phyloP scores from a whole-genome alignment of 768 basidiomycete species.

The Boletus sp. region DNA sequence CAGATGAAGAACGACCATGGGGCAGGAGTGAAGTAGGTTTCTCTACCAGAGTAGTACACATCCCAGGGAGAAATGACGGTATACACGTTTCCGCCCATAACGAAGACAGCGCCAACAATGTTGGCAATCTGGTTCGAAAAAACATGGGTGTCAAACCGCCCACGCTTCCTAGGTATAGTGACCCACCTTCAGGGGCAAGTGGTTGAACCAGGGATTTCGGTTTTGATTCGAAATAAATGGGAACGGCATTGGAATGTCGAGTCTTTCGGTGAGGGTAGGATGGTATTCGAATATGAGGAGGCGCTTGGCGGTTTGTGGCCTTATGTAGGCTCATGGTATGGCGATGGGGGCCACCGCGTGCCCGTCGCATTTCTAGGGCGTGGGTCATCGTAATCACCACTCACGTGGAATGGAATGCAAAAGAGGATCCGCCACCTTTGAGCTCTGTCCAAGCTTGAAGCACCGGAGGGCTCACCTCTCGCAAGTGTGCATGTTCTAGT shows the following conservation, averaged over 20 bases:
- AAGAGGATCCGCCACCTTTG: background rate
- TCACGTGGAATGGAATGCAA: slow-evolving; percentile 24
- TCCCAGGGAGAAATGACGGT: slow-evolving; percentile 54
- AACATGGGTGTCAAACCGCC: slow-evolving; percentile 4
- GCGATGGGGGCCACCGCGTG: slow-evolving; percentile 21
- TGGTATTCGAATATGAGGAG: slow-evolving; percentile 13
- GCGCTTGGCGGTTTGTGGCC: slow-evolving; percentile 11
- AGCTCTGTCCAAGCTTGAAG: slow-evolving; percentile 7
- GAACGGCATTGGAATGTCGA: slow-evolving; percentile 21
- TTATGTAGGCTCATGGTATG: slow-evolving; percentile 26
- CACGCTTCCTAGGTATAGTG: background rate
- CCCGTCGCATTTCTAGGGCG: slow-evolving; percentile 25
- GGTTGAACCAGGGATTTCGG: slow-evolving; percentile 43
- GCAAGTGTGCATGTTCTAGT: background rate
- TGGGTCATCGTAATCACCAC: slow-evolving; percentile 7
- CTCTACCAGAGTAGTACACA: slow-evolving; percentile 47
- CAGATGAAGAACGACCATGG: slow-evolving; percentile 63
- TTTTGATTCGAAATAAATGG: slow-evolving; percentile 18
- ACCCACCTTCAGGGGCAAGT: slow-evolving; percentile 53
- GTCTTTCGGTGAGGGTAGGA: slow-evolving; percentile 6
- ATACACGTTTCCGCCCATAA: slow-evolving; percentile 62
- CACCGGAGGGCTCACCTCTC: background rate
- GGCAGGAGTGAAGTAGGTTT: slow-evolving; percentile 69
- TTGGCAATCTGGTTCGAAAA: slow-evolving; percentile 44
- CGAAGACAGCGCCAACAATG: slow-evolving; percentile 52